Evolutionary conservation across 139 green algal species (phyloP), one percentile per base, ranked within the genome.

Genomic region (Pseudopediastrum boryanum): DNA sequence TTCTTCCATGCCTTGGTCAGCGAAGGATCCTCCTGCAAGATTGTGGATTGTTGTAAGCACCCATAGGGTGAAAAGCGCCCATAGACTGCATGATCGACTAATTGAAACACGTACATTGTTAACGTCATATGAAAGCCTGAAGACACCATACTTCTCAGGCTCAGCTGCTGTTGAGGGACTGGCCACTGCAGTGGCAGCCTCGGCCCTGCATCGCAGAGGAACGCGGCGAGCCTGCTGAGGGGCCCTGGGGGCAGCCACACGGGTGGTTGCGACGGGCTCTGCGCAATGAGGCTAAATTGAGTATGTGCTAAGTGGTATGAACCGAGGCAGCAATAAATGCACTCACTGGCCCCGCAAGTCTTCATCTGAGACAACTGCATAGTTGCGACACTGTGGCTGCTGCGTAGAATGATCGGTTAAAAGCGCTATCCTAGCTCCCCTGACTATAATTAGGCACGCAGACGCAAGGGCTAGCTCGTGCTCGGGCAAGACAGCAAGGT

Each of bases 1-100:
- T 90, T 90, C 85, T 95, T 93, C 91, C 91, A 95, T 16, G 59
- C 87, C 25, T 80, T 76, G 6, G 87, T 93, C 46, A 93, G 69
- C 25, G 83, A 76, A 16, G 85, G 78, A 51, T 89, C 79, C 81
- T 92, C 89, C 89, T 90, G 74, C 61, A 73, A 9, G 23, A n/a
- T n/a, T n/a, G n/a, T n/a, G n/a, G n/a, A n/a, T n/a, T n/a, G n/a
- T n/a, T n/a, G n/a, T n/a, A n/a, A n/a, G n/a, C n/a, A n/a, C n/a
- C n/a, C n/a, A n/a, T n/a, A n/a, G n/a, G n/a, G n/a, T n/a, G n/a
- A n/a, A n/a, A n/a, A n/a, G n/a, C n/a, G n/a, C n/a, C n/a, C n/a
- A n/a, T n/a, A n/a, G n/a, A n/a, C n/a, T n/a, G n/a, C n/a, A n/a
- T n/a, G n/a, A n/a, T n/a, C n/a, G n/a, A n/a, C n/a, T n/a, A n/a